A percentile compares a stretch with the other conserved stretches of the same genome.
phyloP scores from a whole-genome alignment of 1,284 basidiomycete species.

The Lignosus rhinocerotis region DNA sequence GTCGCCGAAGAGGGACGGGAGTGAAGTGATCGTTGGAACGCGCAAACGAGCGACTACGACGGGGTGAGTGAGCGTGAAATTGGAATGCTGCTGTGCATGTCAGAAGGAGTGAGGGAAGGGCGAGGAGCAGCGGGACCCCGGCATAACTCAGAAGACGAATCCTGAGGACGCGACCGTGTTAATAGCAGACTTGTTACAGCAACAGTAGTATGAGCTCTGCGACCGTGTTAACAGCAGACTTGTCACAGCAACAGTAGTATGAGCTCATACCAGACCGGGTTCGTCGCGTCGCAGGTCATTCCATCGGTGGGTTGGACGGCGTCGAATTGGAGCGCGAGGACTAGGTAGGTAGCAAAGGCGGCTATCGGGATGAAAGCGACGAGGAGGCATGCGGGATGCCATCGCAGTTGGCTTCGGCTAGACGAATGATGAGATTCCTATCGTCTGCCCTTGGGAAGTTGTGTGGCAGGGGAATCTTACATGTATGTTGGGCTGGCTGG shows the following conservation, averaged over 20 bases:
- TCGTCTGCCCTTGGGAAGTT: slow-evolving; percentile 9
- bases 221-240: background rate
- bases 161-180: slow-evolving; percentile 38
- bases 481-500: slow-evolving; percentile 28
- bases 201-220: slow-evolving; percentile 14
- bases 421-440: slow-evolving; percentile 3
- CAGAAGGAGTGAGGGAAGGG: slow-evolving; percentile 50
- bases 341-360: slow-evolving; percentile 44
- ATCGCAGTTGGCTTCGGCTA: slow-evolving; percentile 23
- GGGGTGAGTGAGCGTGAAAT: slow-evolving; percentile 18
- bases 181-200: background rate
- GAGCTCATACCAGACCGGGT: slow-evolving; percentile 51
- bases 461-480: slow-evolving; percentile 25
- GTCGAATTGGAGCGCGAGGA: slow-evolving; percentile 43
- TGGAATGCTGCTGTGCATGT: slow-evolving; percentile 31
- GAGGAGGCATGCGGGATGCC: slow-evolving; percentile 42
- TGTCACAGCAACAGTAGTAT: background rate
- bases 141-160: slow-evolving; percentile 61
- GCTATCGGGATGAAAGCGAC: slow-evolving; percentile 46
- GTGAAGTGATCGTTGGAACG: slow-evolving; percentile 22
- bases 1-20: slow-evolving; percentile 24
- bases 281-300: slow-evolving; percentile 54
- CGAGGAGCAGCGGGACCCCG: slow-evolving; percentile 52
- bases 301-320: slow-evolving; percentile 48
- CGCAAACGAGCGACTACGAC: slow-evolving; percentile 9